A percentile compares a stretch with the other conserved stretches of the same genome.
Conservation (phyloP, 805 yeast species). For the Cyberlindnera samutprakarnensis region DNA sequence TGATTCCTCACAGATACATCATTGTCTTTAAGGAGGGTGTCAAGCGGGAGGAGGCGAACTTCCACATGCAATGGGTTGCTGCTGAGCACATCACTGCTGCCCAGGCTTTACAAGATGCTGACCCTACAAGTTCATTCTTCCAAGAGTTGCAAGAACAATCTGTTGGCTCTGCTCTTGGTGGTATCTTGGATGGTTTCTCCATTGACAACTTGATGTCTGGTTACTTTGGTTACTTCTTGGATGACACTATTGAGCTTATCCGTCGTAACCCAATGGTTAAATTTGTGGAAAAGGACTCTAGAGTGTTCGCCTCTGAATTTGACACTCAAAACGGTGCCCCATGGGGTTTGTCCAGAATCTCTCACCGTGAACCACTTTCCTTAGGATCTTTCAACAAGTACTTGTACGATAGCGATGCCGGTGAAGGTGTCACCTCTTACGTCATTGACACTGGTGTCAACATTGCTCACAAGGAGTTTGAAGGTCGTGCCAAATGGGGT, state of each 20-base stretch:
- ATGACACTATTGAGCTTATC: constrained; percentile 65
- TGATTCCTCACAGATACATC: constrained; percentile 73
- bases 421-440: constrained; percentile 80
- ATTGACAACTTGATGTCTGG: constrained; percentile 58
- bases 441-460: constrained; percentile 88
- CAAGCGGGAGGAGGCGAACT: constrained; percentile 41
- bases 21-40: constrained; percentile 71
- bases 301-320: constrained; percentile 55
- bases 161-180: constrained; percentile 33
- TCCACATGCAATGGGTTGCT: constrained; percentile 64
- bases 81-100: constrained; percentile 41
- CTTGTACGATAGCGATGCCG: constrained; percentile 63
- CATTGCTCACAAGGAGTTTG: constrained; percentile 68
- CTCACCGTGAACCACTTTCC: constrained; percentile 68
- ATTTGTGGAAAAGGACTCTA: constrained; percentile 69
- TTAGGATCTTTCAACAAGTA: constrained; percentile 69
- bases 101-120: constrained; percentile 26
- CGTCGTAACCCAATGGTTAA: constrained; percentile 58
- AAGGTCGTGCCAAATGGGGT: constrained; percentile 83
- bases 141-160: constrained; percentile 21
- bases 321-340: constrained; percentile 79
- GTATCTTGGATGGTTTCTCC: constrained; percentile 53
- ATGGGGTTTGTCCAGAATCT: constrained; percentile 90
- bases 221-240: constrained; percentile 79
- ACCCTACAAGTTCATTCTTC: constrained; percentile 33